Base-by-base conservation (phyloP, 1,284 basidiomycete species). In the Trichosporon sp. region DNA sequence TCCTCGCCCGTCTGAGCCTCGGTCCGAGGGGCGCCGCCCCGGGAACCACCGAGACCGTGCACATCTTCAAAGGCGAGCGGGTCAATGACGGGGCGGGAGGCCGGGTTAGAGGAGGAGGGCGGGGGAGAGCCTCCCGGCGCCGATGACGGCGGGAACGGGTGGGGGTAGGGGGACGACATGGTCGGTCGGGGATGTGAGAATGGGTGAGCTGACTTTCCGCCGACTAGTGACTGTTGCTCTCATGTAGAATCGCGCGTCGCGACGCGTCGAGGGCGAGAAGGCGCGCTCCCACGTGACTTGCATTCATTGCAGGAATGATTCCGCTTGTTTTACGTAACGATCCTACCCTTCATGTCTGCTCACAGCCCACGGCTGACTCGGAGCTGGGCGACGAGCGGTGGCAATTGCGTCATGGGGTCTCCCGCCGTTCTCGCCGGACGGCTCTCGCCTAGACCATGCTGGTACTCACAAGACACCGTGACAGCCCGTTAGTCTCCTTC, bases 11-110 rank as follows among this genome's bases (percentile, higher is more conserved):
- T 68, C 59, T 71, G 69, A 1, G 68, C 68, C 59, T 71, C 71
- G 14, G 56, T 54, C 3, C 71, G 54, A n/a, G 67, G 21, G 16
- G 43, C 64, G 37, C 65, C 54, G 4, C 66, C 65, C 14, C 59
- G 48, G 1, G 79, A 76, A 0, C 81, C 81, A 38, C 76, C 78
- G 14, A 83, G 73, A n/a, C 81, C 81, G 51, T 76, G 80, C 19
- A 83, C 78, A 71, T 79, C 75, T 71, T 83, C 73, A 70, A 78
- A 83, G 16, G 78, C 79, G 26, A 78, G 67, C 1, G 81, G 81
- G 70, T 83, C 79, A 65, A 82, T 71, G 8, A 75, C 72, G 1
- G 77, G 78, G 38, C 77, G 71, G 1, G 79, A 79, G 35, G 71
- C 71, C 3, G 76, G 73, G 5, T 78, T 46, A 4, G 79, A 78